Conservation (phyloP, 352 stramenopile species). For the Phytophthora sansomeana region DNA sequence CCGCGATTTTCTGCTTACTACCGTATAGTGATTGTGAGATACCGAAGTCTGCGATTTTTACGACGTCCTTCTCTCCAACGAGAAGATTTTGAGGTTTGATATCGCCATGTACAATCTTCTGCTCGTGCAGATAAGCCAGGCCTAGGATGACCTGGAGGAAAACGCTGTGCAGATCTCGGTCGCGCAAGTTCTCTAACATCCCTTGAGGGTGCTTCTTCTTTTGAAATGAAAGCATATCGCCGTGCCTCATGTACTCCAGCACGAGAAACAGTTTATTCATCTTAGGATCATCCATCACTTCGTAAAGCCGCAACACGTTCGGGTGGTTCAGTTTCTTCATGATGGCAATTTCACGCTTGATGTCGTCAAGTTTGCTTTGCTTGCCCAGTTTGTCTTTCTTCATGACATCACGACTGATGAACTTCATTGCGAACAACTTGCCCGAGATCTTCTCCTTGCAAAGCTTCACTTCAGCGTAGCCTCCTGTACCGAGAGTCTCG, state of each 20-base stretch:
- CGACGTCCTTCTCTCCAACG: conserved; percentile 84
- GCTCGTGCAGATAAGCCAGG: conserved; percentile 91
- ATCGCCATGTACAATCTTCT: conserved; percentile 89
- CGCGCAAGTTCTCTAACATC: conserved; percentile 54
- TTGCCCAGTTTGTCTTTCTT: conserved; percentile 86
- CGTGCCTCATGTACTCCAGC: conserved; percentile 96
- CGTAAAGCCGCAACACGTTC: conserved; percentile 94
- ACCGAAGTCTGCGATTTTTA: conserved; percentile 94
- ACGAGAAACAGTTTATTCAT: conserved; percentile 97
- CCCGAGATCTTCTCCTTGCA: conserved; percentile 85
- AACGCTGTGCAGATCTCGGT: conserved; percentile 77
- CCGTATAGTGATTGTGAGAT: conserved; percentile 90
- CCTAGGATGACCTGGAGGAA: conserved; percentile 79
- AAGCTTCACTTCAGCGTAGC: conserved; percentile 92
- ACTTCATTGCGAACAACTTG: conserved; percentile 88
- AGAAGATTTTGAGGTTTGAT: conserved; percentile 92
- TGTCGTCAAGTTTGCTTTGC: conserved; percentile 83
- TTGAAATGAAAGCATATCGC: conserved; percentile 75
- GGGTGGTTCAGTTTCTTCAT: conserved; percentile 98
- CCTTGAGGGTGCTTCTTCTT: conserved; percentile 69
- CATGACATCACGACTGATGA: conserved; percentile 90
- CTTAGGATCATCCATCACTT: conserved; percentile 96
- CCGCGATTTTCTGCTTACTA: conserved; percentile 80
- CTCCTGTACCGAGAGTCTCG: conserved; percentile 84
- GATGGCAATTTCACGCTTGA: conserved; percentile 96